Evolutionary conservation across 148 eudicot genomes (phyloP), one percentile per base, ranked within the genome.

Genomic region (Linanthus parryae): DNA sequence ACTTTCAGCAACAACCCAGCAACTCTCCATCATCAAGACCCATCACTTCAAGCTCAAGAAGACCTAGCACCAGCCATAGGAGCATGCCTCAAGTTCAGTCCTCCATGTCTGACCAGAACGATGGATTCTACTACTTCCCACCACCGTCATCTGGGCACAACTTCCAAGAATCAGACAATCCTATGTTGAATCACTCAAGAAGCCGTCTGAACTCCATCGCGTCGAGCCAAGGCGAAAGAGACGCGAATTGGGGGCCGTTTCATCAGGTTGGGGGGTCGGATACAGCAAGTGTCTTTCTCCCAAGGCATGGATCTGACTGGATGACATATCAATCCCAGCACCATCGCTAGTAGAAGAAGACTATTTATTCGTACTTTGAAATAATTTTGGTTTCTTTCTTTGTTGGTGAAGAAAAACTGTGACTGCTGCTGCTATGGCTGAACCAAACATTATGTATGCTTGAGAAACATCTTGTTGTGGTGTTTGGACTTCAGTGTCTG

Each of bases 231-330:
- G 54, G 41, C 16, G 94, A 86, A 21, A 64, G 73, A 62, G 94
- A 83, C 15, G 48, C 77, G 8, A 59, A 57, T 13, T 86, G 97
- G 97, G 81, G 75, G 2, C 62, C 71, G 4, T 60, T 73, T 53
- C 84, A 64, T 49, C 85, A 63, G 2, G 59, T 19, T 9, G 67
- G 62, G 44, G 81, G 78, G 10, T 57, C 77, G 12, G 69, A 58
- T 40, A 43, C 44, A 42, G 26, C 83, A 52, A 59, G 59, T 42
- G 51, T 75, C 44, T 78, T 65, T 54, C 81, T 82, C 51, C 88
- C 69, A 72, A 73, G 85, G 71, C 74, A 75, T 66, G 82, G 84
- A 64, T 74, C 85, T 8, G 90, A 83, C 44, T 72, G 87, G 69
- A 64, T 53, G 45, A n/a, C n/a, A n/a, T n/a, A n/a, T n/a, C 79